Evolutionary conservation across 169 alveolate species (phyloP), one percentile per base, ranked within the genome.

Genomic region (Plasmodium coatneyi): DNA sequence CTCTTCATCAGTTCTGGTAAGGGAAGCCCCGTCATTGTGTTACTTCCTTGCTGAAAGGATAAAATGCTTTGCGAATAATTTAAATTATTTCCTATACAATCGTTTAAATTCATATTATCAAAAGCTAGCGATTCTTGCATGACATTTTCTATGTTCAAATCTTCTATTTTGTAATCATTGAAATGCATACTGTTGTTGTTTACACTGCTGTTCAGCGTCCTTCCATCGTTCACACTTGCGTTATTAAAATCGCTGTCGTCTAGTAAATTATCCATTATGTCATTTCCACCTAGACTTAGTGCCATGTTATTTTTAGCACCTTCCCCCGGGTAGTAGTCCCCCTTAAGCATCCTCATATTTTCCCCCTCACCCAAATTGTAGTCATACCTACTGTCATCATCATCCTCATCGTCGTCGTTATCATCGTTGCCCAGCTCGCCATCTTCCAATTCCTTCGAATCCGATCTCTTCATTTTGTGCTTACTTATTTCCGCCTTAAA

Each of bases 121-220:
- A 87, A 87, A 34, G 39, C 76, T 46, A 87, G n/a, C 25, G 93
- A 87, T 79, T 87, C 93, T 56, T 87, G 93, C 93, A 87, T 87
- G 22, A 79, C 89, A 79, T 87, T 87, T 41, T 87, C 93, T 72
- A 87, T 87, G 30, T 87, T 87, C 34, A 87, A 87, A 87, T 87
- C 93, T 10, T 87, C 93, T 36, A 87, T 87, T 60, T 39, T 54
- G 49, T 60, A 79, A 76, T 84, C 84, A 84, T 74, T 54, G 30
- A 74, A 30, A 46, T 49, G 43, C 66, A 32, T 72, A 74, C 79
- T 84, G 46, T 66, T 60, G 41, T 36, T 86, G 30, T 74, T 30
- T 32, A 54, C 39, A 76, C 79, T 86, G 28, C 43, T 56, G 12
- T 41, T 41, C 41, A 80, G 66, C 46, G 49, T 84, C 54, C 54